Evolutionary conservation across 495 filamentous ascomycete species (phyloP).

Genomic region (Xylaria bambusicola): DNA sequence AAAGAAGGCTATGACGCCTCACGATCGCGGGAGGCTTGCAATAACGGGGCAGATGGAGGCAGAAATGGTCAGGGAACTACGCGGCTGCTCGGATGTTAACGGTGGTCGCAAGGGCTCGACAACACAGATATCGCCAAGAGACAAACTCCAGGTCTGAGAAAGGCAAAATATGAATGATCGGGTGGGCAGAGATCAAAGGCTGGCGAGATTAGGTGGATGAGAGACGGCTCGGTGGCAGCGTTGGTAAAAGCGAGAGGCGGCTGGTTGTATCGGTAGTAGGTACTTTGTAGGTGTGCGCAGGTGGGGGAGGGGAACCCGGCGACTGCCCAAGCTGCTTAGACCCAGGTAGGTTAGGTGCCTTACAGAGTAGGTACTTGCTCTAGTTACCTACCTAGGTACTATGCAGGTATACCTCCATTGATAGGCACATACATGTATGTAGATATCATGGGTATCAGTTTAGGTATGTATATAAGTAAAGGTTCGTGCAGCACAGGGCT

Average conservation of each 20-base stretch:
- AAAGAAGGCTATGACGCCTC: constrained; percentile 35
- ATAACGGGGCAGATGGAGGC: neutral
- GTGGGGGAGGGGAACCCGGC: constrained; percentile 20
- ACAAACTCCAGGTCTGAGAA: too few relatives aligned
- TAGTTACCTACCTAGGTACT: neutral
- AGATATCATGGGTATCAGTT: too few relatives aligned
- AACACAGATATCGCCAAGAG: neutral
- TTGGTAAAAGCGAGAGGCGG: constrained; percentile 19
- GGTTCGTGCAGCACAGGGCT: too few relatives aligned
- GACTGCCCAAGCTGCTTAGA: too few relatives aligned
- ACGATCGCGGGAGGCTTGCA: constrained; percentile 26
- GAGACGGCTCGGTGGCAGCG: neutral
- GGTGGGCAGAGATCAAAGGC: constrained; percentile 9
- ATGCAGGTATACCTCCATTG: too few relatives aligned
- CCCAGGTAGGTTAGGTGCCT: neutral
- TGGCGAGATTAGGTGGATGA: constrained; percentile 2
- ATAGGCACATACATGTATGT: too few relatives aligned
- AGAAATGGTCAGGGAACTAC: neutral
- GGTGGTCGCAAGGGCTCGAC: neutral
- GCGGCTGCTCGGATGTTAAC: neutral
- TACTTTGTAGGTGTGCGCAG: constrained; percentile 14
- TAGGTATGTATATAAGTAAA: too few relatives aligned
- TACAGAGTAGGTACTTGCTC: neutral
- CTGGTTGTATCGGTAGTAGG: constrained; percentile 4
- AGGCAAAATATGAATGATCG: constrained; percentile 9